Conservation (phyloP, 192 early-diverging fungal genomes). For the Coemansia sp. region DNA sequence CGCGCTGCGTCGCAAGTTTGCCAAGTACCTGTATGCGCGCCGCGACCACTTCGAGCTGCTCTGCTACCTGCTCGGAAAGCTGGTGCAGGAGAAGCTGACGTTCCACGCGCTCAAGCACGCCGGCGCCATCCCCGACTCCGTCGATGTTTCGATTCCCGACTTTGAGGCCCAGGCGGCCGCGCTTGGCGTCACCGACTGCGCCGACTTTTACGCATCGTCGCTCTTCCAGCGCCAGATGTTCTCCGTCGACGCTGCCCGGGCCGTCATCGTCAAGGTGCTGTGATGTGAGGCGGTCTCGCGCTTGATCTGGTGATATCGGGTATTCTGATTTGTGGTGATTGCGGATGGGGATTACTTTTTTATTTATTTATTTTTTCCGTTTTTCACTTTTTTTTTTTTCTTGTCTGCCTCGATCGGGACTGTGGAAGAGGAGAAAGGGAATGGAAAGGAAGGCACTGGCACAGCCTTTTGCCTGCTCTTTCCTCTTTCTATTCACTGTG, state of each 20-base stretch:
- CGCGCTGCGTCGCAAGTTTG: conserved; percentile 77
- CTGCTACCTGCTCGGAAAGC: conserved; percentile 69
- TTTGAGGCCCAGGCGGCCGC: conserved; percentile 62
- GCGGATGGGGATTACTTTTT: background rate
- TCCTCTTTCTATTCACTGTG: background rate
- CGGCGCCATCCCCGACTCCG: conserved; percentile 56
- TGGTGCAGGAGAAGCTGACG: conserved; percentile 74
- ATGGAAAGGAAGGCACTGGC: no score
- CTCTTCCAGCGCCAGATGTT: conserved; percentile 56
- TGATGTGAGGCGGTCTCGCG: background rate
- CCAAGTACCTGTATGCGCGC: conserved; percentile 76
- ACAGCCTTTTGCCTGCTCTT: background rate
- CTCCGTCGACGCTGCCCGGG: conserved; percentile 20
- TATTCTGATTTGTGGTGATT: background rate
- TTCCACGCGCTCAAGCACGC: conserved; percentile 66
- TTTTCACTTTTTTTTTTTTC: background rate
- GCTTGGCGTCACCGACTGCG: conserved; percentile 60
- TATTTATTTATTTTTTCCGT: conserved; percentile 9
- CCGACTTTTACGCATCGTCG: conserved; percentile 57
- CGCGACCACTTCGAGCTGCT: conserved; percentile 83
- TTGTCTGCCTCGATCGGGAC: background rate
- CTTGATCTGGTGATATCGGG: background rate
- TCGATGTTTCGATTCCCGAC: conserved; percentile 61
- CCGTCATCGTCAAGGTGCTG: conserved; percentile 46
- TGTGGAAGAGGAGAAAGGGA: background rate